Evolutionary conservation across 208 protist genomes (phyloP).

Genomic region (Histomonas meleagridis): DNA sequence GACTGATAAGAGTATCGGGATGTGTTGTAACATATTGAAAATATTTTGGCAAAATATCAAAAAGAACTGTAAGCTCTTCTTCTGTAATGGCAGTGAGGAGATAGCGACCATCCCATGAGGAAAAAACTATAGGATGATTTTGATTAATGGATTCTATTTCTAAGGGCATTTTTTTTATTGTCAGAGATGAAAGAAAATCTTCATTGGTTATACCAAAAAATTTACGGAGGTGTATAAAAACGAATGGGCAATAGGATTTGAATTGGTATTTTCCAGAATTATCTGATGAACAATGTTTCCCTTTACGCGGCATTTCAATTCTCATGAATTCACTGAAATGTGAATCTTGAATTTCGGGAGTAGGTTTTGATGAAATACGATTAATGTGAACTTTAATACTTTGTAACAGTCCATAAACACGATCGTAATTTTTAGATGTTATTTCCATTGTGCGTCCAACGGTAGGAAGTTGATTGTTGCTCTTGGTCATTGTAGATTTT

Average conservation of each 20-base stretch:
- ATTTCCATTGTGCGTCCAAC: not conserved
- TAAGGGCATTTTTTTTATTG: not conserved
- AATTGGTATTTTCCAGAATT: not conserved
- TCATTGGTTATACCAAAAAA: not conserved
- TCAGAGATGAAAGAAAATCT: not conserved
- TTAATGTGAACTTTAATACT: not conserved
- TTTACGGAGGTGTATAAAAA: not conserved
- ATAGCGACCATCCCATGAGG: constrained; percentile 35
- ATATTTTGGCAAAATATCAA: constrained; percentile 17
- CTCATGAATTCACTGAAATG: not conserved
- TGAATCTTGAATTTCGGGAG: not conserved
- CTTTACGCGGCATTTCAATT: not conserved
- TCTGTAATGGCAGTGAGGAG: constrained; percentile 36
- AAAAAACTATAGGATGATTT: constrained; percentile 30
- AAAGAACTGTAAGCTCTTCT: not conserved
- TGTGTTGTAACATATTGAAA: constrained; percentile 2
- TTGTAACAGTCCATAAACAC: not conserved
- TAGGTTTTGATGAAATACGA: not conserved
- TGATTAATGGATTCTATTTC: not conserved
- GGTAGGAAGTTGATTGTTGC: not conserved
- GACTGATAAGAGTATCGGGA: constrained; percentile 27
- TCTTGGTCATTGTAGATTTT: too few species aligned
- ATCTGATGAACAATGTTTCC: not conserved
- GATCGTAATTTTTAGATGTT: not conserved
- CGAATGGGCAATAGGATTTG: not conserved